A percentile compares a stretch with the other conserved stretches of the same genome.
These are phyloP conservation scores for Exsudoporus frostii DNA, from an alignment of 768 basidiomycete genomes.

Conservation along the genomic window DNA sequence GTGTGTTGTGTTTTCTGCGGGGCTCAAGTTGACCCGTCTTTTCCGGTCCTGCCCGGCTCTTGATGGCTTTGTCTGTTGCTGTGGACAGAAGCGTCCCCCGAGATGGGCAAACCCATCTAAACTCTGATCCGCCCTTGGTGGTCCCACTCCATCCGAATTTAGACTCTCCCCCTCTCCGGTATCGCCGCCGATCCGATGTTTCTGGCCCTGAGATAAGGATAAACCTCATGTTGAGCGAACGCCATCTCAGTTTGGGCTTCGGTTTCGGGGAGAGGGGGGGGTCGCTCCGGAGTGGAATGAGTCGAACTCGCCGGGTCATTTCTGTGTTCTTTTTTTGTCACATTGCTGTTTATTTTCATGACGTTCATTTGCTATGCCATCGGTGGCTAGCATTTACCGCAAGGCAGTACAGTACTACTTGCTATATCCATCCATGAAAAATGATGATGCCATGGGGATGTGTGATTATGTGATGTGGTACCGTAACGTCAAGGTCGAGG, in stretches of 20 bases:
- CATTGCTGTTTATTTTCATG: no score
- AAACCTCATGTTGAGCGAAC: neutral
- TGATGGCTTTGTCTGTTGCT: neutral
- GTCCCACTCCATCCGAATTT: neutral
- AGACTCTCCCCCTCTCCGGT: neutral
- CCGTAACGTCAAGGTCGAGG: neutral
- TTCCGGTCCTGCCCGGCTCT: conserved; percentile 9
- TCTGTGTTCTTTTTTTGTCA: no score
- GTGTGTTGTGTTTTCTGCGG: neutral
- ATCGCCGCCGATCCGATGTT: conserved; percentile 1
- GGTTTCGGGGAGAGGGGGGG: no score
- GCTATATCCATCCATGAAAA: no score
- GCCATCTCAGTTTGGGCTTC: neutral
- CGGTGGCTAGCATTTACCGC: neutral
- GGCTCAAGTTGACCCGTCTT: neutral
- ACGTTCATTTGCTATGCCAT: neutral
- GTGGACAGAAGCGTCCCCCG: conserved; percentile 17
- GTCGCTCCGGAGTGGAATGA: no score
- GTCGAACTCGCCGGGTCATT: no score
- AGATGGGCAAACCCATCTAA: conserved; percentile 19
- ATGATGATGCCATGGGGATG: no score
- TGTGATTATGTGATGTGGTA: no score
- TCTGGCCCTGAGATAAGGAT: neutral
- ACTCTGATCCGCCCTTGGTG: conserved; percentile 12
- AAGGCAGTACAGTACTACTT: neutral